Conservation (phyloP, 2,329 filamentous ascomycete genomes). For the Trichoderma sp. region DNA sequence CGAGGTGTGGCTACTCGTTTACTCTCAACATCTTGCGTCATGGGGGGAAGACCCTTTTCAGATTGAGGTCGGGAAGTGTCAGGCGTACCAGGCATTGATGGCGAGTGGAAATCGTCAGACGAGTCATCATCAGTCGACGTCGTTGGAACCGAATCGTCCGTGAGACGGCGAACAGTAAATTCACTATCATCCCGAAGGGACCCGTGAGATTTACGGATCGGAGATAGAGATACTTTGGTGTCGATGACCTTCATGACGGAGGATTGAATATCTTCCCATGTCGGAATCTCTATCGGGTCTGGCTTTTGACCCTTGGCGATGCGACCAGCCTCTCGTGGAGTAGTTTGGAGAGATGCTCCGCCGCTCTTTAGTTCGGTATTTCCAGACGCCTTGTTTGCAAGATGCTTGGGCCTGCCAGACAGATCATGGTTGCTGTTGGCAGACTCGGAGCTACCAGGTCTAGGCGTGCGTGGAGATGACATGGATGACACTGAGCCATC, state of each 20-base stretch:
- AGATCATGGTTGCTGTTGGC: background rate
- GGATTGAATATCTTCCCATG: constrained; percentile 24
- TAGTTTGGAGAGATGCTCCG: constrained; percentile 6
- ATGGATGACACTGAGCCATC: constrained; percentile 15
- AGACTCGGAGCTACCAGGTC: constrained; percentile 13
- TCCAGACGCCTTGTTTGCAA: background rate
- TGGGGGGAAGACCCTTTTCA: constrained; percentile 33
- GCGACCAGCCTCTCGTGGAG: background rate
- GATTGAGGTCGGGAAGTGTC: constrained; percentile 42
- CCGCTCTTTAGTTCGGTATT: background rate
- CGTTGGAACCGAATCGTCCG: constrained; percentile 19
- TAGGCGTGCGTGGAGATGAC: constrained; percentile 8
- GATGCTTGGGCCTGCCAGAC: background rate
- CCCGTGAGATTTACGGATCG: constrained; percentile 13
- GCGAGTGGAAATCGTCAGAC: constrained; percentile 38
- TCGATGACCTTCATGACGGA: constrained; percentile 24
- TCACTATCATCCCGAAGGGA: constrained; percentile 20
- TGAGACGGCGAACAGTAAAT: constrained; percentile 18
- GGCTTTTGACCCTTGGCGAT: background rate
- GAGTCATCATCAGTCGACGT: constrained; percentile 40
- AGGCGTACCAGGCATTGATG: constrained; percentile 38
- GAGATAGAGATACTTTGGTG: constrained; percentile 22
- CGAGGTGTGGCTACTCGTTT: background rate
- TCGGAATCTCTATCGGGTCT: constrained; percentile 17
- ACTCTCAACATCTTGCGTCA: constrained; percentile 12